Percentiles rank a stretch among this genome's conserved stretches.
Evolutionary conservation across 2,329 filamentous ascomycete species (phyloP).

Genomic region (Tetracladium maxilliforme): DNA sequence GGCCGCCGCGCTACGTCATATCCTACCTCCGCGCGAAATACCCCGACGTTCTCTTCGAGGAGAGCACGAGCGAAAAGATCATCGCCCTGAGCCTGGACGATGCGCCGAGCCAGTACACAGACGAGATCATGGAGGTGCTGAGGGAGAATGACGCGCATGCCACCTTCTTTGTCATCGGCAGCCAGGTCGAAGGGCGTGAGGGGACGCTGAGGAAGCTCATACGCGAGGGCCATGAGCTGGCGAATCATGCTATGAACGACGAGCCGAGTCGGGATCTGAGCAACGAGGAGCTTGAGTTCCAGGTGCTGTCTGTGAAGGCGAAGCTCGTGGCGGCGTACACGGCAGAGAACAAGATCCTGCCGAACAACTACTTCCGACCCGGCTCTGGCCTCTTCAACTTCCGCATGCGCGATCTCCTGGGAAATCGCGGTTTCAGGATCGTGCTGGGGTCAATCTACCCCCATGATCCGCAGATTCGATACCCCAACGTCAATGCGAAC

Average conservation of each 20-base stretch:
- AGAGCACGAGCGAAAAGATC: conserved; percentile 41
- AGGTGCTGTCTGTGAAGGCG: conserved; percentile 51
- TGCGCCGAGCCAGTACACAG: conserved; percentile 59
- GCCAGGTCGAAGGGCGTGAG: conserved; percentile 46
- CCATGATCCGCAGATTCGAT: conserved; percentile 75
- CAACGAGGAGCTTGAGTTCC: conserved; percentile 38
- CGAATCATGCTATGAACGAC: conserved; percentile 82
- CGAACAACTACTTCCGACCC: conserved; percentile 65
- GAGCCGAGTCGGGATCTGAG: conserved; percentile 54
- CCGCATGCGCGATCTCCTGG: conserved; percentile 48
- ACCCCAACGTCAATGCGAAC: conserved; percentile 52
- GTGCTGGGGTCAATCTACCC: conserved; percentile 80
- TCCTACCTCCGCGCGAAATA: conserved; percentile 54
- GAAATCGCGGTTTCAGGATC: conserved; percentile 49
- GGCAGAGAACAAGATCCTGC: conserved; percentile 21
- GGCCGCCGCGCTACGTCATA: conserved; percentile 61
- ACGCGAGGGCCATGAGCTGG: conserved; percentile 55
- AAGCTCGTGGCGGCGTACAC: conserved; percentile 43
- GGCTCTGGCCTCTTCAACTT: conserved; percentile 73
- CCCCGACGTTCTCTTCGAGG: conserved; percentile 69
- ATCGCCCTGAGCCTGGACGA: conserved; percentile 82
- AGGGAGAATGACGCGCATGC: conserved; percentile 51
- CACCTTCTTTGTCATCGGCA: conserved; percentile 82
- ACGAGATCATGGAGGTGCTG: conserved; percentile 55
- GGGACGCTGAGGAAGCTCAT: conserved; percentile 40